Evolutionary conservation across 208 protist species (phyloP).

Genomic region (Wallacemonas sp.): DNA sequence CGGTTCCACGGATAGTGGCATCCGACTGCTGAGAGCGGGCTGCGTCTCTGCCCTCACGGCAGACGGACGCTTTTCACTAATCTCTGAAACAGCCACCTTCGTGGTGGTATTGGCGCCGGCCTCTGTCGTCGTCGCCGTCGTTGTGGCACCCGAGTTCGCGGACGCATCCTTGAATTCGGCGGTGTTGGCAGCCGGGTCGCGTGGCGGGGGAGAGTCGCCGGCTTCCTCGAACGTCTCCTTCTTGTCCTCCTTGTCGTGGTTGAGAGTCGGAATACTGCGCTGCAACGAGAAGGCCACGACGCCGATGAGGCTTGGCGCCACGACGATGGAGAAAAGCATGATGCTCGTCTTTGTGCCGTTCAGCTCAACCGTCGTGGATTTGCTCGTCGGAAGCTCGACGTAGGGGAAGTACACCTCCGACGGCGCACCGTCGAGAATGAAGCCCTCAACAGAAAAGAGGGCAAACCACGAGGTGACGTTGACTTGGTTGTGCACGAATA

Average conservation of each 20-base stretch:
- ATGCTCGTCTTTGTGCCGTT: conserved; percentile 36
- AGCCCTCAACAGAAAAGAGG: conserved; percentile 44
- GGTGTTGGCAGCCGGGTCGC: conserved; percentile 26
- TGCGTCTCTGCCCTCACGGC: conserved; percentile 7
- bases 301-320: conserved; percentile 49
- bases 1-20: conserved; percentile 31
- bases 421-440: conserved; percentile 38
- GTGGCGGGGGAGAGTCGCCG: conserved; percentile 60
- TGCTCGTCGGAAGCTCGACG: conserved; percentile 21
- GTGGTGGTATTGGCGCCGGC: not conserved
- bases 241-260: conserved; percentile 25
- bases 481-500: conserved; percentile 22
- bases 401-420: conserved; percentile 24
- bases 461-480: conserved; percentile 40
- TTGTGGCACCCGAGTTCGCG: not conserved
- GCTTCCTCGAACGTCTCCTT: conserved; percentile 26
- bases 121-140: not conserved
- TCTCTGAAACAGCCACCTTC: not conserved
- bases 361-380: not conserved
- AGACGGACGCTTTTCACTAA: conserved; percentile 8
- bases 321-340: conserved; percentile 53
- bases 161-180: conserved; percentile 17
- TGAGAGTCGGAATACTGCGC: conserved; percentile 54
- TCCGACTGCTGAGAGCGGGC: not conserved
- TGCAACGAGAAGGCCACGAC: conserved; percentile 79